Base-by-base conservation (phyloP, 768 basidiomycete genomes). In the Lyophyllum semitale region DNA sequence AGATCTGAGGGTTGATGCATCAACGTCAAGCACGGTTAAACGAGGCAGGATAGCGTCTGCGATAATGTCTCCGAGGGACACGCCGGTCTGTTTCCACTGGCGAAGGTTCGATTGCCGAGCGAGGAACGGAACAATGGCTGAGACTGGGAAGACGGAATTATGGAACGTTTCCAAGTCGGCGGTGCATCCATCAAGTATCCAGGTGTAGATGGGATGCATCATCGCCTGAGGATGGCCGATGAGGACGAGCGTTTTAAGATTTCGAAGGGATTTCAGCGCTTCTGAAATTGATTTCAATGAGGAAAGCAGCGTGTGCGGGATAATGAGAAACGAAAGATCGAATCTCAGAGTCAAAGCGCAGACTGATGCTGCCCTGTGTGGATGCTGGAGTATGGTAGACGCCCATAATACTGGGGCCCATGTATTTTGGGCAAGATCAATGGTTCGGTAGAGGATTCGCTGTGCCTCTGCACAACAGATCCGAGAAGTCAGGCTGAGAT, bases 161-260 rank as follows among this genome's bases (percentile, higher is more conserved):
- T 61, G 59, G 38, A 65, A 61, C 18, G 46, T 47, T 23, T 51
- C 45, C 4, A 60, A 47, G 26, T 61, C 11, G 38, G 55, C 54
- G 15, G 59, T 54, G 52, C 59, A 62, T n/a, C 57, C 61, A 45
- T 65, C 63, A 45, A 65, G 59, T 20, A 65, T 53, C 61, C 63
- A 61, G 17, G 55, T 53, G 29, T 60, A 47, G 38, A 63, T 54
- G 11, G 59, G 61, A 53, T 63, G 57, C 63, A 63, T 65, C 61
- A 63, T 65, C 23, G 53, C 63, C 30, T 45, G 48, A 23, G 61
- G 55, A 51, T 65, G 61, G 6, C 63, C 63, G 22, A 56, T 12
- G 13, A 63, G 54, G 6, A 59, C 50, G 40, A 59, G 61, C 20
- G 42, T 59, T 23, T 54, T 42, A 17, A 65, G 54, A 17, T 57